A percentile compares a stretch with the other conserved stretches of the same genome.
These are phyloP conservation scores for Closterium sp. DNA, from an alignment of 139 green algal genomes.

Conservation along the genomic window DNA sequence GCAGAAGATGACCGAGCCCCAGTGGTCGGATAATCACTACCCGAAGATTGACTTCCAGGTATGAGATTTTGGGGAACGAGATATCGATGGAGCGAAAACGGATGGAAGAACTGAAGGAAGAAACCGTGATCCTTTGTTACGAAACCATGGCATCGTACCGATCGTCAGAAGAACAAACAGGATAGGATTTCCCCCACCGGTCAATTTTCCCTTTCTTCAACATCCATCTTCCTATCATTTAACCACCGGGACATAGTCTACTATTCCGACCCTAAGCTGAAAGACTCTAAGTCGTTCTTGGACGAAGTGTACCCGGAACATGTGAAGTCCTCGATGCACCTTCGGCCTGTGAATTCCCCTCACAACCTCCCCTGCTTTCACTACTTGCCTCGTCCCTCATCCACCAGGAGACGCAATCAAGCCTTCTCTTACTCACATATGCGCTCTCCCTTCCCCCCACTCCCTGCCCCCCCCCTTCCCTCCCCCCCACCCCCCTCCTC, in stretches of 20 bases:
- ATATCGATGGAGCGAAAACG: background rate
- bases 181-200: no score
- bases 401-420: no score
- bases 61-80: no score
- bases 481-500: background rate
- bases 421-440: background rate
- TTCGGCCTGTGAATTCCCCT: no score
- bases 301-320: conserved; percentile 90
- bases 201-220: background rate
- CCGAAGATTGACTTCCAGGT: conserved; percentile 49
- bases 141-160: no score
- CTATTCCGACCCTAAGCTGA: conserved; percentile 91
- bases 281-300: conserved; percentile 78
- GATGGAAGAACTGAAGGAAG: no score
- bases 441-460: background rate
- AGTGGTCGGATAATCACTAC: conserved; percentile 86
- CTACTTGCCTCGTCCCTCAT: no score
- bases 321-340: no score
- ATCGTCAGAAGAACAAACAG: no score
- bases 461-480: background rate
- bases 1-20: conserved; percentile 94
- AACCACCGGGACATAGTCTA: conserved; percentile 78
- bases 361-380: background rate
- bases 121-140: no score
- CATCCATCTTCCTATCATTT: no score